Conservation (phyloP, 805 yeast genomes). For the Pichia cabralensis region DNA sequence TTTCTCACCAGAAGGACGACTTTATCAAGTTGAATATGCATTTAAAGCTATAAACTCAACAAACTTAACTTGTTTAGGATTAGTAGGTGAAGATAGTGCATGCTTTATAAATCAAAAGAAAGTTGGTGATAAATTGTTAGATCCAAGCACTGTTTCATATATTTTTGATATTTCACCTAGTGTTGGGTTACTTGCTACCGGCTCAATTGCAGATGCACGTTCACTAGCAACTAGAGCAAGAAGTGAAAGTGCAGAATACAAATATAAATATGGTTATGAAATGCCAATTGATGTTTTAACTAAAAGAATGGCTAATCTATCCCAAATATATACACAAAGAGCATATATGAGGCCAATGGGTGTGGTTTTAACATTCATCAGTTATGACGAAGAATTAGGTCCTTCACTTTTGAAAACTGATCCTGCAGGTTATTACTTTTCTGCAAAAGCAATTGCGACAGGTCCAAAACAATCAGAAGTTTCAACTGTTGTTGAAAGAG, state of each 20-base stretch:
- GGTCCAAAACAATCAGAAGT: constrained; percentile 98
- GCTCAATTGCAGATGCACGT: constrained; percentile 93
- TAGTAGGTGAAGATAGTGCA: constrained; percentile 77
- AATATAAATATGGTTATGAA: constrained; percentile 90
- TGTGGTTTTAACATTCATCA: constrained; percentile 79
- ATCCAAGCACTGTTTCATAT: constrained; percentile 77
- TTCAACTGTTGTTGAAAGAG: constrained; percentile 80
- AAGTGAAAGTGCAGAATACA: constrained; percentile 91
- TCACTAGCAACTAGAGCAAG: constrained; percentile 85
- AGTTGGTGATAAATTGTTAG: constrained; percentile 90
- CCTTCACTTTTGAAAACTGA: constrained; percentile 88
- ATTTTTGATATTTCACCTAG: constrained; percentile 72
- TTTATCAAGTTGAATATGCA: constrained; percentile 93
- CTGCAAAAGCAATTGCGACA: constrained; percentile 85
- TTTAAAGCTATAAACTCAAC: constrained; percentile 87
- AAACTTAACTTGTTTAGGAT: constrained; percentile 80
- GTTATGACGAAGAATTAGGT: constrained; percentile 83
- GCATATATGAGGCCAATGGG: constrained; percentile 99
- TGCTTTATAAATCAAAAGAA: constrained; percentile 92
- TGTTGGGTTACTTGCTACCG: constrained; percentile 87
- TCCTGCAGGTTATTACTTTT: constrained; percentile 93
- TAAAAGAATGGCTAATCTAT: constrained; percentile 89
- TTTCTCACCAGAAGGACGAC: constrained; percentile 96
- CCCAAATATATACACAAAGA: constrained; percentile 93
- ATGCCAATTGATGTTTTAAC: constrained; percentile 92